Evolutionary conservation across 768 basidiomycete species (phyloP), one percentile per base, ranked within the genome.

Genomic region (Lentinula aciculospora): DNA sequence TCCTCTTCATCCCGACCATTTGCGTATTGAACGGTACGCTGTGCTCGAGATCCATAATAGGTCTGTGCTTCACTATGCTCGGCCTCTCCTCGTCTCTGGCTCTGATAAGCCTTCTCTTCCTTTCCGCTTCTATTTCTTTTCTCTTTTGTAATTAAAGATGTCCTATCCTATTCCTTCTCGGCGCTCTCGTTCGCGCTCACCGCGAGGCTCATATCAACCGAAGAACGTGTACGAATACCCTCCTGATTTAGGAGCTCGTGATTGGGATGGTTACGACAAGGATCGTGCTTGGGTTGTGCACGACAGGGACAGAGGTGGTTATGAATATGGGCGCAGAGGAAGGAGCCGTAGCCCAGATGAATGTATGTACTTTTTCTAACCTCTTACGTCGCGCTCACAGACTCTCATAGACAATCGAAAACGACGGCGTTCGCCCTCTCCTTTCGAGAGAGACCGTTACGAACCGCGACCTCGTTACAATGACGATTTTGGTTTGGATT

Each of bases 31-130:
- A 68, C 68, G 69, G 71, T 74, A 72, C 73, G 63, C 66, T 72
- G 72, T 77, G 77, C 7, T 76, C 79, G 80, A 76, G 79, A 79
- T 81, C 77, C 77, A 79, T 21, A 84, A 87, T 88, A 92, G 89
- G 89, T 92, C 89, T 89, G 89, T 92, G 81, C 85, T 85, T 85
- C 84, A 82, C 85, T 83, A 90, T 91, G 89, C 88, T 84, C 87
- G 85, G 82, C 86, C 83, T 81, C 83, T 76, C 77, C 79, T 81
- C 78, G 75, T 79, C 71, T 66, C 80, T 81, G 83, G 77, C 84
- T 83, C 84, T 86, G 77, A 85, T 84, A 76, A 79, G 78, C 80
- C 78, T 70, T 71, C 69, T 73, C 66, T 77, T 72, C 69, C 72
- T 74, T 76, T 75, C 78, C 77, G 80, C 76, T 81, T 76, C 81